These are phyloP conservation scores for Toxoplasma gondii DNA, from an alignment of 169 alveolate species.

Conservation along the genomic window DNA sequence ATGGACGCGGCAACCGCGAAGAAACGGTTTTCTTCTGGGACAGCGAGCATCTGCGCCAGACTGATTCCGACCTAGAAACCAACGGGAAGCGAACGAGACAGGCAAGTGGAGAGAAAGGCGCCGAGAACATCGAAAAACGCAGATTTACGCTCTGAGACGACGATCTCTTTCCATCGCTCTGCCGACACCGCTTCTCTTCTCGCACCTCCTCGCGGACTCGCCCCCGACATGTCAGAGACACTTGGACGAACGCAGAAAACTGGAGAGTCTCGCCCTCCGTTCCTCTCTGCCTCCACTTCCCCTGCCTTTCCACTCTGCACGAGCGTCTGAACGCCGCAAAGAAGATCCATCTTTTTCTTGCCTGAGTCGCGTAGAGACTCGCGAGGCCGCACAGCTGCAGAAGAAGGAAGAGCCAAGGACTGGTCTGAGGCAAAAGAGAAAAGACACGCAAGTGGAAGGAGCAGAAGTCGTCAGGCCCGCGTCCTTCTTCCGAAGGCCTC, in stretches of 20 bases:
- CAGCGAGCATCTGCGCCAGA: conserved; percentile 30
- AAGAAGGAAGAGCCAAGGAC: background rate
- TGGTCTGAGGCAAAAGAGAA: background rate
- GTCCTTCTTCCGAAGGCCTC: too few relatives aligned
- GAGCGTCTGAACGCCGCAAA: too few relatives aligned
- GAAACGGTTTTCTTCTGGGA: background rate
- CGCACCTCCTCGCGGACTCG: background rate
- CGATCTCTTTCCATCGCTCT: background rate
- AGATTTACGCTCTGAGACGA: background rate
- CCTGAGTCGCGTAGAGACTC: conserved; percentile 33
- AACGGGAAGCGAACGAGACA: background rate
- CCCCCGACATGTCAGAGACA: too few relatives aligned
- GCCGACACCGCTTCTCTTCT: background rate
- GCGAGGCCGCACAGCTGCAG: background rate
- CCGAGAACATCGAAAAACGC: background rate
- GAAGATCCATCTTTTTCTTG: background rate
- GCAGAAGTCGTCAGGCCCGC: too few relatives aligned
- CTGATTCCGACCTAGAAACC: background rate
- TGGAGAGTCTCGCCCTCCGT: background rate
- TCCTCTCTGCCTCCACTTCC: too few relatives aligned
- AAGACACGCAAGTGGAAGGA: background rate
- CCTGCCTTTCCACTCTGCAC: too few relatives aligned
- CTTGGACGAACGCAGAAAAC: background rate
- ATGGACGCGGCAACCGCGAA: conserved; percentile 11
- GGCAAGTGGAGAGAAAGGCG: background rate